These are phyloP conservation scores for Funneliformis geosporum DNA, from an alignment of 192 early-diverging fungal genomes.

Conservation along the genomic window DNA sequence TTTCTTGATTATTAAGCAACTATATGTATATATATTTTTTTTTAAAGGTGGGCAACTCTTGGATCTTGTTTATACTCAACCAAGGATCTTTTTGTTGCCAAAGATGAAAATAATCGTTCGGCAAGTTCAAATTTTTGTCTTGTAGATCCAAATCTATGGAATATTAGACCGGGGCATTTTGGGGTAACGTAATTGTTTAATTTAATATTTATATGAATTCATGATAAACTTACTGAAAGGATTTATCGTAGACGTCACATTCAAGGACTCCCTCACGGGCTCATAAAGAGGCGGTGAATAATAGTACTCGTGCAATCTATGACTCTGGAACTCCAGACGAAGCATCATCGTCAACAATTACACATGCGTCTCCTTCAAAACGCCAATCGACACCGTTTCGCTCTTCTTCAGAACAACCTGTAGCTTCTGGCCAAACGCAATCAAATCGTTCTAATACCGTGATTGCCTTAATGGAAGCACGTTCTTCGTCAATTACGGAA, in stretches of 20 bases:
- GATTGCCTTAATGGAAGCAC: constrained; percentile 34
- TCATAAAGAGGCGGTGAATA: neutral
- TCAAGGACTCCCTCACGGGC: neutral
- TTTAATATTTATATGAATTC: neutral
- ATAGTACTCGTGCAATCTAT: neutral
- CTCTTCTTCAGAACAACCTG: constrained; percentile 24
- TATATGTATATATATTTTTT: neutral
- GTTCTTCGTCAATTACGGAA: constrained; percentile 37
- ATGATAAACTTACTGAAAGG: neutral
- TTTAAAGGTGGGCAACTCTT: constrained; percentile 61
- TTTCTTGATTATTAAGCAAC: neutral
- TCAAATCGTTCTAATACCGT: constrained; percentile 38
- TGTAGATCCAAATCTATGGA: constrained; percentile 59
- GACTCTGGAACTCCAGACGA: neutral
- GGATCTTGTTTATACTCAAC: constrained; percentile 66
- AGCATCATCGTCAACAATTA: neutral
- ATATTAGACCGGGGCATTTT: constrained; percentile 53
- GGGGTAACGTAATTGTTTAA: constrained; percentile 35
- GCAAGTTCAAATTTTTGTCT: constrained; percentile 64
- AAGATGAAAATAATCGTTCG: constrained; percentile 57
- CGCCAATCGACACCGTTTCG: neutral
- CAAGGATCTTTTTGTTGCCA: constrained; percentile 59
- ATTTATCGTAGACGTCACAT: neutral
- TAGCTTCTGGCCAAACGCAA: constrained; percentile 31
- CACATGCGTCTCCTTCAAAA: constrained; percentile 10